Conservation (phyloP, 2,329 filamentous ascomycete genomes). For the Calonectria henricotiae region DNA sequence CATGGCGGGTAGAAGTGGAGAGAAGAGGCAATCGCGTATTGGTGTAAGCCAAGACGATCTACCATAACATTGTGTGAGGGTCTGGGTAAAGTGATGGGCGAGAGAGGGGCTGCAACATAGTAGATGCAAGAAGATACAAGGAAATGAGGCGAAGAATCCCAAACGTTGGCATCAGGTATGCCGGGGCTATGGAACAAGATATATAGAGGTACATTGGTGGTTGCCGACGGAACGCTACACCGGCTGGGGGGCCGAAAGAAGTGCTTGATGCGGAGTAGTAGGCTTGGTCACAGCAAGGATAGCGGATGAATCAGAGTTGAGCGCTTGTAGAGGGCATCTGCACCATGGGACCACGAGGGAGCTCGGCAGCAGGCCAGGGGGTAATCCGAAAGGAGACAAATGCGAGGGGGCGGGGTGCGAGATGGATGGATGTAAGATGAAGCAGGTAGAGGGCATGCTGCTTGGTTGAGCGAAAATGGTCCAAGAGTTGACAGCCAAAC, state of each 20-base stretch:
- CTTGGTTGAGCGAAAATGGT: constrained; percentile 22
- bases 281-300: constrained; percentile 31
- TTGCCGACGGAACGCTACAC: constrained; percentile 24
- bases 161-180: constrained; percentile 26
- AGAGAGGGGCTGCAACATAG: constrained; percentile 23
- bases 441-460: constrained; percentile 31
- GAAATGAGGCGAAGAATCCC: constrained; percentile 24
- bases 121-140: constrained; percentile 15
- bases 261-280: constrained; percentile 35
- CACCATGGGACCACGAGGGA: constrained; percentile 31
- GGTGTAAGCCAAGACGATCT: constrained; percentile 2
- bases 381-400: constrained; percentile 27
- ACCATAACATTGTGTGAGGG: constrained; percentile 25
- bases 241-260: constrained; percentile 28
- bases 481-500: constrained; percentile 5
- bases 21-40: constrained; percentile 20
- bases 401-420: constrained; percentile 27
- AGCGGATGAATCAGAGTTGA: constrained; percentile 36
- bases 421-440: constrained; percentile 43
- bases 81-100: constrained; percentile 1
- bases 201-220: constrained; percentile 32
- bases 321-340: constrained; percentile 34
- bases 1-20: constrained; percentile 41
- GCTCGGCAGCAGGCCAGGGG: constrained; percentile 27
- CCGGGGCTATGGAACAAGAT: constrained; percentile 30